phyloP scores from a whole-genome alignment of 2,329 filamentous ascomycete genomes.

The Parastagonospora nodorum region DNA sequence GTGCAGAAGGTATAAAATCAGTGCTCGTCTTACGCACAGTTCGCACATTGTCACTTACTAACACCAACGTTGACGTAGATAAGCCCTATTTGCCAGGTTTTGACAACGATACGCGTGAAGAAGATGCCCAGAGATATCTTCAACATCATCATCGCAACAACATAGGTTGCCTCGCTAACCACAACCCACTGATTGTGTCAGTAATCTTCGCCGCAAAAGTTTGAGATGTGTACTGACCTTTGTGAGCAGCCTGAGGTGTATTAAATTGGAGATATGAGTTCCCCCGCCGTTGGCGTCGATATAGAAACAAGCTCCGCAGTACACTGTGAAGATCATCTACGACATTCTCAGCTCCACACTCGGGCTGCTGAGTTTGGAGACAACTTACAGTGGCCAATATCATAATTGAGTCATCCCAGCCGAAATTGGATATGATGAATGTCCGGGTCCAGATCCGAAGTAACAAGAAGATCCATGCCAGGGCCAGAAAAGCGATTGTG shows the following conservation, averaged over 20 bases:
- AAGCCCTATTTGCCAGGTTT: slow-evolving; percentile 46
- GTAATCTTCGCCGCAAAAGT: background rate
- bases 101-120: slow-evolving; percentile 51
- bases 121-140: slow-evolving; percentile 54
- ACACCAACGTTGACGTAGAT: slow-evolving; percentile 46
- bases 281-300: slow-evolving; percentile 39
- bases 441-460: slow-evolving; percentile 49
- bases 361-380: background rate
- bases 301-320: slow-evolving; percentile 33
- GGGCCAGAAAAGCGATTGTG: slow-evolving; percentile 41
- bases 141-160: slow-evolving; percentile 47
- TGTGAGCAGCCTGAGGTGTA: slow-evolving; percentile 29
- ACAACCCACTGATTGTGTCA: slow-evolving; percentile 37
- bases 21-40: no score
- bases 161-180: slow-evolving; percentile 46
- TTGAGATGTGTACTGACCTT: slow-evolving; percentile 24
- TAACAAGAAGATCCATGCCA: slow-evolving; percentile 46
- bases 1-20: no score
- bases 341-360: background rate
- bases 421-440: slow-evolving; percentile 46
- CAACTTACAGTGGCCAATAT: slow-evolving; percentile 45
- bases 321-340: slow-evolving; percentile 43
- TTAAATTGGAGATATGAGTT: slow-evolving; percentile 32
- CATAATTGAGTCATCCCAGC: slow-evolving; percentile 52
- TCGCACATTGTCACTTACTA: slow-evolving; percentile 5